Evolutionary conservation across 805 yeast genomes (phyloP), one percentile per base, ranked within the genome.

Genomic region (Ogataea kodamae): DNA sequence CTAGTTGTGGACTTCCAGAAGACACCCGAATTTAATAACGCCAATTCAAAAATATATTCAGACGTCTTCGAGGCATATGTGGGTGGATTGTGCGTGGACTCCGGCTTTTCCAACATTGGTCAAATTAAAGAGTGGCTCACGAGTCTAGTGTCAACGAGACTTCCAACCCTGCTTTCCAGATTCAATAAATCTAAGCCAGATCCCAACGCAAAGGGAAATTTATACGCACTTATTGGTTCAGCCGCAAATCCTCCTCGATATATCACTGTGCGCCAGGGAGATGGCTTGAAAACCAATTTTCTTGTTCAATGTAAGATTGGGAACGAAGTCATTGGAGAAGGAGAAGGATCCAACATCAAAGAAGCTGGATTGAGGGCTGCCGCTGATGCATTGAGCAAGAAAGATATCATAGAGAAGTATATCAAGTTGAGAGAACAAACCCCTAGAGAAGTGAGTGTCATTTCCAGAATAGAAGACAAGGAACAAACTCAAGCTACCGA

Each of bases 1-100:
- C 59, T 86, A 42, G 67, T 70, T 37, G 65, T 70, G 20, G 39
- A 43, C n/a, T 39, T 48, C 11, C 38, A 31, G 17, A 75, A 73
- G 37, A 73, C 64, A 19, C 55, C 57, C 4, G 49, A 65, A 9
- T 65, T 70, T 33, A 55, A 60, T 18, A 62, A 64, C 20, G 84
- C 85, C 6, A 75, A 70, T 39, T 72, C 72, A 43, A 92, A 92
- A 53, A 64, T 83, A 4, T 72, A 72, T 50, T 96, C 97, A 0
- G 98, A 90, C 65, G 77, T 83, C 0, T 85, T 90, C 54, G 98
- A 92, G 60, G 96, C 97, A 0, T 90, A 90, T 47, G 70, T 92
- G 28, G 97, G 96, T 5, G 98, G 94, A 0, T 58, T 90, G 19
- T 70, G 72, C 6, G 65, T 75, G 14, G 94, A 84, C 43, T 35